Conservation (phyloP, 345 rosid genomes). For the Eucalyptus pumila region DNA sequence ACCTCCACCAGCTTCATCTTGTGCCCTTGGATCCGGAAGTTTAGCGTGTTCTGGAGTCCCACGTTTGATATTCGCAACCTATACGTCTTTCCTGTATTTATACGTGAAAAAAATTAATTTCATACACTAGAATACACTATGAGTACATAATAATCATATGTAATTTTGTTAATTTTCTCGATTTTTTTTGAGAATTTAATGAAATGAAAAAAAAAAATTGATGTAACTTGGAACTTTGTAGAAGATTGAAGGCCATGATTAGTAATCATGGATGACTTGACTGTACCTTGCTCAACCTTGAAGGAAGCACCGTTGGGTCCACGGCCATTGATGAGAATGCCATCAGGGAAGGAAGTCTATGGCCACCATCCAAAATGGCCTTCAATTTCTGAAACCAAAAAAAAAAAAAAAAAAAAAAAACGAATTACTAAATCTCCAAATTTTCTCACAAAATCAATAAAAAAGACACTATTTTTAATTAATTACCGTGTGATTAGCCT, state of each 20-base stretch:
- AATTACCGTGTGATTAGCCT: constrained; percentile 49
- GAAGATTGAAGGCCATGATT: neutral
- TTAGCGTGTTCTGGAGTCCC: constrained; percentile 58
- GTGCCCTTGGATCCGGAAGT: constrained; percentile 66
- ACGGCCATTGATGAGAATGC: constrained; percentile 66
- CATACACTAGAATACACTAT: neutral
- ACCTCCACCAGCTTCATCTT: constrained; percentile 75
- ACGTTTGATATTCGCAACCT: constrained; percentile 86
- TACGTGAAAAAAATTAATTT: neutral
- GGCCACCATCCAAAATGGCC: constrained; percentile 48
- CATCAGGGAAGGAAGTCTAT: constrained; percentile 52
- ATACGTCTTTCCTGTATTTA: constrained; percentile 51
- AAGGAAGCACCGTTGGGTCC: constrained; percentile 41
- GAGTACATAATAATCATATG: neutral
- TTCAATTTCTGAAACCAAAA: constrained; percentile 26
- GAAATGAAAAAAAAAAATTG: neutral
- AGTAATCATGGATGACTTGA: neutral
- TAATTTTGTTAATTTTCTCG: neutral
- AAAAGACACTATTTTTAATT: neutral
- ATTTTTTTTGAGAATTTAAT: neutral
- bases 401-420: too few relatives aligned
- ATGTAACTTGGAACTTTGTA: neutral
- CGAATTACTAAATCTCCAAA: neutral
- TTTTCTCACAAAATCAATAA: neutral
- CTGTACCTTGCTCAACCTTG: constrained; percentile 51